These are phyloP conservation scores for Gloeostereum incarnatum DNA, from an alignment of 768 basidiomycete genomes.

Conservation along the genomic window DNA sequence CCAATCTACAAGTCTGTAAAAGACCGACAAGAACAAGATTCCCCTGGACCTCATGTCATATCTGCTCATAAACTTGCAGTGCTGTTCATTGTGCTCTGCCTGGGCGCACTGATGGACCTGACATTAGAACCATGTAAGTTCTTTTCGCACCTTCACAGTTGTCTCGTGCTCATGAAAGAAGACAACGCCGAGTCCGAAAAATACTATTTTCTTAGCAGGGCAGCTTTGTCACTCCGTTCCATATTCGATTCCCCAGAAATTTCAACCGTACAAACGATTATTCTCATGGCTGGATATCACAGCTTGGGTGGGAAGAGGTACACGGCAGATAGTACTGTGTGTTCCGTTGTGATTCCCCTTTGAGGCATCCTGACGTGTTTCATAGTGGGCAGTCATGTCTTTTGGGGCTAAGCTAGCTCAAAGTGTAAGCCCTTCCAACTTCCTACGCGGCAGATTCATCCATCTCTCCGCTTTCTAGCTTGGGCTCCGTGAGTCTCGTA, in stretches of 20 bases:
- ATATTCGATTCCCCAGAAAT: constrained; percentile 44
- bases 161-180: constrained; percentile 10
- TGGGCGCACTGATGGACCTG: constrained; percentile 51
- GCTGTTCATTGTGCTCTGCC: constrained; percentile 45
- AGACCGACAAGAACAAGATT: constrained; percentile 10
- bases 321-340: constrained; percentile 35
- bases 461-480: constrained; percentile 24
- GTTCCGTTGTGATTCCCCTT: constrained; percentile 7
- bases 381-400: constrained; percentile 45
- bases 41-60: constrained; percentile 19
- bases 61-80: constrained; percentile 45
- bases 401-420: constrained; percentile 50
- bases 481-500: constrained; percentile 41
- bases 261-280: constrained; percentile 40
- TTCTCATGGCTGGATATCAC: constrained; percentile 34
- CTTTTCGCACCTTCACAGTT: background rate
- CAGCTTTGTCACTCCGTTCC: constrained; percentile 33
- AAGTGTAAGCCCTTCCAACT: constrained; percentile 29
- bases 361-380: constrained; percentile 9
- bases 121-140: constrained; percentile 45
- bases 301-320: constrained; percentile 31
- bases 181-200: constrained; percentile 35
- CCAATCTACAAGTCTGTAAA: constrained; percentile 45
- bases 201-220: constrained; percentile 37
- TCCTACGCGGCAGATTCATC: background rate